Conservation (phyloP, 1,284 basidiomycete genomes). For the Cutaneotrichosporon sp. region DNA sequence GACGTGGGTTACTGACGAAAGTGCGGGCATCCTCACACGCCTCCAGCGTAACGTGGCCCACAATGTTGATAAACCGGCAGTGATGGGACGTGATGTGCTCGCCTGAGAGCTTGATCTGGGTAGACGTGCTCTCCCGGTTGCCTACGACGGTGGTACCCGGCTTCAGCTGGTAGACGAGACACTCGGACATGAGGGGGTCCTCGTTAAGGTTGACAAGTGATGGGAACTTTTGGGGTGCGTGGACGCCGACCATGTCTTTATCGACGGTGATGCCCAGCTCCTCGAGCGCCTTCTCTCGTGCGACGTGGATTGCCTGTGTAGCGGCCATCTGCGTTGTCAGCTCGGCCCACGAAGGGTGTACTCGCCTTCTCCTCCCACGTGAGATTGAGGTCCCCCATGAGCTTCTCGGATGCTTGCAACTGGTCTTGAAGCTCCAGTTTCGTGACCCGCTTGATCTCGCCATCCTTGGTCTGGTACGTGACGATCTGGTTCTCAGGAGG, state of each 20-base stretch:
- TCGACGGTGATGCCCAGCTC: constrained; percentile 97
- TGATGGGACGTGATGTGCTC: constrained; percentile 88
- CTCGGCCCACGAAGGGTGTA: constrained; percentile 33
- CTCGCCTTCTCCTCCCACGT: constrained; percentile 89
- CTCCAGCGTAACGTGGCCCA: constrained; percentile 79
- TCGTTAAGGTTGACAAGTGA: constrained; percentile 95
- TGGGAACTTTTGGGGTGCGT: constrained; percentile 99
- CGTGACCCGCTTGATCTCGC: constrained; percentile 89
- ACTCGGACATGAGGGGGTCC: constrained; percentile 60
- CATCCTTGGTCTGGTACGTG: constrained; percentile 88
- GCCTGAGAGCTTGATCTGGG: constrained; percentile 90
- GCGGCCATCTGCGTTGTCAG: constrained; percentile 58
- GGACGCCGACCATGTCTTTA: constrained; percentile 67
- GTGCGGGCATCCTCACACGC: constrained; percentile 77
- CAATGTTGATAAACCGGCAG: constrained; percentile 82
- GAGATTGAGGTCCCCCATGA: constrained; percentile 94
- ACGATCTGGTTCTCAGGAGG: constrained; percentile 95
- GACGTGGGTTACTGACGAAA: constrained; percentile 31
- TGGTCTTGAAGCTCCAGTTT: constrained; percentile 46
- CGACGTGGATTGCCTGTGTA: constrained; percentile 92
- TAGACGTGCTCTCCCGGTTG: constrained; percentile 72
- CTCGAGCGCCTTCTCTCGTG: constrained; percentile 94
- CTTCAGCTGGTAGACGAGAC: constrained; percentile 92
- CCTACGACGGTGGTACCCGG: constrained; percentile 82
- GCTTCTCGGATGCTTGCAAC: constrained; percentile 74